Base-by-base conservation (phyloP, 345 rosid species). In the Arabidopsis suecica region DNA sequence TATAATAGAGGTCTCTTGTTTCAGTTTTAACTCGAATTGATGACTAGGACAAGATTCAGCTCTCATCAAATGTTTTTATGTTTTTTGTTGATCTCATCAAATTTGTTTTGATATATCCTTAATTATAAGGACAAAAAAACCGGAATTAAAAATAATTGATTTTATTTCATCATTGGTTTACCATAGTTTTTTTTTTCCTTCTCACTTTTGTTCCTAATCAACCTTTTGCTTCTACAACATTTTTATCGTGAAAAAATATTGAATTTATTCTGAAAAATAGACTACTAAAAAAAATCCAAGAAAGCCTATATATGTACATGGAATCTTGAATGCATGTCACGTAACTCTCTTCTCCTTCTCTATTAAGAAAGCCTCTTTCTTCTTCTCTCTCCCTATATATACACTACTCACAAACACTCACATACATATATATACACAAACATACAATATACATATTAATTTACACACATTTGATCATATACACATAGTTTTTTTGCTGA, bases 321-420 rank as follows among this genome's bases (percentile, higher is more conserved):
- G 81, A 78, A 78, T 78, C 69, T 78, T 71, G 77, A 65, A 71
- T 65, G 69, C 48, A 71, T 78, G 63, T 78, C 68, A 71, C 72
- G 77, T 78, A 65, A 50, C 81, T 72, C 77, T 71, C 63, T 78
- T 71, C 77, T 59, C 68, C 81, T 71, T 65, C 77, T 78, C 77
- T 78, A 58, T 65, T 78, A 65, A 78, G 77, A 59, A 58, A 71
- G 37, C 16, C 51, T 25, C 47, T 41, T 22, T 71, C 51, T 78
- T 66, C 72, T 42, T 65, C 47, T 66, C 44, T 66, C 65, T 45
- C 51, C 36, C 64, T 66, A 65, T 66, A 77, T 60, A 75, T 7
- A 50, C 0, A 48, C 2, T 1, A 33, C 22, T 36, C 3, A 32
- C 28, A 18, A 10, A 50, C 4, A 36, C 4, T 13, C 50, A 14